phyloP scores from a whole-genome alignment of 345 rosid species.

The Cardiospermum halicacabum region DNA sequence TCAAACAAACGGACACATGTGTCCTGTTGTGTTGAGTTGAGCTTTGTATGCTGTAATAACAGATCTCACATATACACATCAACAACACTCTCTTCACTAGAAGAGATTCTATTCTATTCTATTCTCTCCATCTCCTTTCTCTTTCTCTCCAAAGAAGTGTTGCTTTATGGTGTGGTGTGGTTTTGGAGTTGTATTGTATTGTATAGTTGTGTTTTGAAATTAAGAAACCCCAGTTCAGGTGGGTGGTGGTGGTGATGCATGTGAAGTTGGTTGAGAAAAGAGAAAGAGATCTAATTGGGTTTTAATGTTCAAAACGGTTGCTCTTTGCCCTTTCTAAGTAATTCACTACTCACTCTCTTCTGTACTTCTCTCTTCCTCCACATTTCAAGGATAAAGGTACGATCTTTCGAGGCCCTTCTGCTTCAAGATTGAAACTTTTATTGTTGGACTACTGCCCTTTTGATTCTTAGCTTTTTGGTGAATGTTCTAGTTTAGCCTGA shows the following conservation, averaged over 20 bases:
- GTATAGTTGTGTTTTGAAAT: constrained; percentile 44
- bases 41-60: constrained; percentile 5
- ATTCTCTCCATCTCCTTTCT: constrained; percentile 16
- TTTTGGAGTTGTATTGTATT: constrained; percentile 13
- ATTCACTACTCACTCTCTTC: constrained; percentile 1
- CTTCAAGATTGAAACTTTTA: constrained; percentile 16
- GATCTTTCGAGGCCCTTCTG: constrained; percentile 13
- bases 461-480: not conserved
- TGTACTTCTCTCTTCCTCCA: constrained; percentile 10
- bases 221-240: constrained; percentile 28
- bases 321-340: constrained; percentile 12
- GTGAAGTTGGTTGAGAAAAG: constrained; percentile 44
- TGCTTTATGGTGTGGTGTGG: constrained; percentile 1
- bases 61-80: constrained; percentile 27
- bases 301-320: constrained; percentile 12
- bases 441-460: constrained; percentile 5
- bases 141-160: constrained; percentile 1
- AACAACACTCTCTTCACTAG: constrained; percentile 6
- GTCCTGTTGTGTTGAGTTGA: constrained; percentile 16
- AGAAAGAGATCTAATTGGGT: constrained; percentile 16
- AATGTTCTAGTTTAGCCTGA: constrained; percentile 2
- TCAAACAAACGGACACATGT: constrained; percentile 26
- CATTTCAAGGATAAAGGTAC: constrained; percentile 5
- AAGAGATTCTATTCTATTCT: constrained; percentile 28
- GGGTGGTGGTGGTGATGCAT: constrained; percentile 25